Base-by-base conservation (phyloP, 257 asterid species). In the Rehmannia glutinosa region DNA sequence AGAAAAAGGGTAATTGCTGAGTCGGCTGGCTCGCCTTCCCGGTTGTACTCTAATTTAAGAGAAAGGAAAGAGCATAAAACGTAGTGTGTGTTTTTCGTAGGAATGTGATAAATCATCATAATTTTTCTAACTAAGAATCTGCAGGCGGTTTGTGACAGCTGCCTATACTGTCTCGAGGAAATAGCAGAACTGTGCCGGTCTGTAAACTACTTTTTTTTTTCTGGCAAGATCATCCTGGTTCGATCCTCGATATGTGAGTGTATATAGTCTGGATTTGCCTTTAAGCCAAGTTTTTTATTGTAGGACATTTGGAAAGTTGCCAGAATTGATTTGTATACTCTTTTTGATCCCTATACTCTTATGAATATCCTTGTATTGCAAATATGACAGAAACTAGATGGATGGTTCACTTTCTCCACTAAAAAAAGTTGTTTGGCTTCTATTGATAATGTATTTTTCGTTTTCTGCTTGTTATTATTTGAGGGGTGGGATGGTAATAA, bases 251-350 rank as follows among this genome's bases (percentile, higher is more conserved):
- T 66, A 80, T 73, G 78, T 66, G 82, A 76, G 82, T 85, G 84
- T 79, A 81, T 65, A 83, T 83, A 83, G 78, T 62, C 73, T 82
- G 70, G 78, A 74, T 80, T 77, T 77, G 65, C 60, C 56, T 66
- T 66, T 57, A 42, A 46, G 73, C 69, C 71, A 70, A 75, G 74
- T n/a, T n/a, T n/a, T 74, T 62, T 64, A 56, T 68, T 62, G 74
- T 68, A 76, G 83, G 49, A 71, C 55, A 43, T 50, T 73, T 64
- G 45, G 33, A 6, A 79, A 66, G 71, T 51, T 71, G 53, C 33
- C 43, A 47, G 72, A 35, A 52, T 65, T 35, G 56, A 56, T 30
- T 42, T 35, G 27, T 41, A n/a, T n/a, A n/a, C n/a, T 42, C 25
- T 36, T 6, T 50, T 11, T 61, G 49, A 20, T 56, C 59, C 27